Base-by-base conservation (phyloP, 352 stramenopile species). In the Globisporangium polare region DNA sequence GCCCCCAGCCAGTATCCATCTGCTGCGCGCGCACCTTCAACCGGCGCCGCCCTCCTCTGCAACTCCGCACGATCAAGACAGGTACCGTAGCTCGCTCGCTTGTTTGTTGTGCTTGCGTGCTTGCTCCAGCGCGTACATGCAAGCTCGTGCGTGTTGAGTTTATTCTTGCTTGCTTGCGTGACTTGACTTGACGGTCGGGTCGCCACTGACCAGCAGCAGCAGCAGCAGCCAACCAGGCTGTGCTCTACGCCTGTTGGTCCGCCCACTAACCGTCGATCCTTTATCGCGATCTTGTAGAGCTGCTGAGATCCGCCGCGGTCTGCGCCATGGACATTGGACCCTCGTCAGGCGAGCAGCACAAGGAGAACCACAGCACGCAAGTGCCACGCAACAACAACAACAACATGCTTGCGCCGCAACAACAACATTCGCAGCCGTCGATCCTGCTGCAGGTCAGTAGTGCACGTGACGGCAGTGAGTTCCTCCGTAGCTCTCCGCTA, bases 311-410 rank as follows among this genome's bases (percentile, higher is more conserved):
- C 47, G 24, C 22, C 33, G 41, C 56, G n/a, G 33, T 22, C 29
- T 37, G 42, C 59, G 59, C 31, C 64, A 70, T 70, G 64, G 64
- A 70, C 63, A 61, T 57, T 53, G 49, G 62, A 58, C 22, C 37
- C 17, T 57, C 22, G 22, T 17, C 33, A 56, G 9, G 39, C 42
- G 63, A 50, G 53, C 69, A 69, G 46, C 33, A 45, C 35, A 69
- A 74, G 18, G 68, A 78, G 45, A 73, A 56, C 61, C 74, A 57
- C 65, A 64, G 35, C 61, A 22, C 42, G 24, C 60, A 67, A 53
- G 45, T 43, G 42, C 58, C 24, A 15, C 52, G 20, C 60, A 43
- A 37, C 60, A 43, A 49, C 41, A 42, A 26, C 53, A 55, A 31
- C 22, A 60, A 22, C n/a, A 45, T 68, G 63, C 22, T 59, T 37